Evolutionary conservation across 257 asterid genomes (phyloP), one percentile per base, ranked within the genome.

Genomic region (Solanum commersonii): DNA sequence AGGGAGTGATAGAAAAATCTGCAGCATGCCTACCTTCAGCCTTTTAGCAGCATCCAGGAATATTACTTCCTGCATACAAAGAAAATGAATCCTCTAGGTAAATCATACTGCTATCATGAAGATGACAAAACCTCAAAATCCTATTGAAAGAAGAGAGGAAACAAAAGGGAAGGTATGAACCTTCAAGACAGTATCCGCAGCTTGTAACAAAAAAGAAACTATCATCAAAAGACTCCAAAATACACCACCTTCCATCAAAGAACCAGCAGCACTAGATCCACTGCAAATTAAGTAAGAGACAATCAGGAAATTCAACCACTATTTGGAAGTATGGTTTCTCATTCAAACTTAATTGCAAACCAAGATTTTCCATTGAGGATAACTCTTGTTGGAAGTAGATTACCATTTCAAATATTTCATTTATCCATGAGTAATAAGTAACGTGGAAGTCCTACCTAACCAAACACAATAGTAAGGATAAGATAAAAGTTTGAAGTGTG

Each of bases 141-240:
- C 67, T 79, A 29, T 29, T 82, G 44, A n/a, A 82, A 82, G 42
- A 49, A 46, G n/a, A 82, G 40, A 49, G 40, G 42, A 82, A 38
- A 82, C 31, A 84, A 40, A 84, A 85, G 84, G 92, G 89, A 87
- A 90, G 87, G 65, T 60, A 59, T 88, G 84, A 87, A 97, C 99
- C 98, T 97, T 97, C 93, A 96, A 88, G 87, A 97, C 95, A 59
- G 98, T 92, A 88, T 97, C 99, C 84, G 96, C 99, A 87, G 99
- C 99, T 94, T 96, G 99, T 70, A 96, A 91, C 71, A 97, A 92
- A 95, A 97, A 97, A 46, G 99, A 97, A 88, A 95, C 87, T 60
- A 96, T 93, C 99, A 97, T 96, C 91, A 96, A 90, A 93, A 92
- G 89, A 90, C 98, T 97, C 99, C 99, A 97, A 92, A 96, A 96